Evolutionary conservation across 1,284 basidiomycete genomes (phyloP).

Genomic region (Filobasidium uniguttulatum): DNA sequence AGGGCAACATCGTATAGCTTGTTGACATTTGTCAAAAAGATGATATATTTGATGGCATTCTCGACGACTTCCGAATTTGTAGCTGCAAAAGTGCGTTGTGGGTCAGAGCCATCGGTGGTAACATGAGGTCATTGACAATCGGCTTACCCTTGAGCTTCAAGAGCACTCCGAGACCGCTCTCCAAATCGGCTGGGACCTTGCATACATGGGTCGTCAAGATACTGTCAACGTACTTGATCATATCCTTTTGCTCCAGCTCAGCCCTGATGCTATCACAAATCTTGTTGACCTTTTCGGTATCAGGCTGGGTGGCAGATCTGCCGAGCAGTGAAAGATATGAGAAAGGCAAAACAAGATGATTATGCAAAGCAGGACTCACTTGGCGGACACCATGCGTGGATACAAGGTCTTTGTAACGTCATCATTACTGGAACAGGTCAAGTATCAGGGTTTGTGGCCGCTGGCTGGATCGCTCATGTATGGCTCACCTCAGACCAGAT

Average conservation of each 20-base stretch:
- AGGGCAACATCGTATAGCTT: constrained; percentile 84
- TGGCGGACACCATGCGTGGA: not conserved
- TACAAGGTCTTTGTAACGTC: constrained; percentile 8
- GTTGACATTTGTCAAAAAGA: constrained; percentile 92
- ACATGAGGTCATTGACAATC: not conserved
- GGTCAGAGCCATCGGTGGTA: not conserved
- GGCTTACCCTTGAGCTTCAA: constrained; percentile 56
- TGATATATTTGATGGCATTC: constrained; percentile 95
- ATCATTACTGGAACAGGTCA: constrained; percentile 1
- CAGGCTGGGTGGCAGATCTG: constrained; percentile 1
- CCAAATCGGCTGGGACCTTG: constrained; percentile 81
- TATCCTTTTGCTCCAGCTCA: constrained; percentile 57
- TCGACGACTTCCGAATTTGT: constrained; percentile 60
- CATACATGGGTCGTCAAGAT: constrained; percentile 87
- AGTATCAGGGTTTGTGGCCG: not conserved
- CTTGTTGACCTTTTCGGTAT: constrained; percentile 44
- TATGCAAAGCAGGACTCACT: not conserved
- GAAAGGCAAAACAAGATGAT: not conserved
- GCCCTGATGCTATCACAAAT: constrained; percentile 67
- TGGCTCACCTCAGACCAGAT: constrained; percentile 61
- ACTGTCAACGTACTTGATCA: constrained; percentile 72
- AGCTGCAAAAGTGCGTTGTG: not conserved
- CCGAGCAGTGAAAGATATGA: not conserved
- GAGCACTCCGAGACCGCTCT: constrained; percentile 66
- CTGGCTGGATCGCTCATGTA: not conserved